phyloP scores from a whole-genome alignment of 208 protist genomes.

The Histomonas meleagridis region DNA sequence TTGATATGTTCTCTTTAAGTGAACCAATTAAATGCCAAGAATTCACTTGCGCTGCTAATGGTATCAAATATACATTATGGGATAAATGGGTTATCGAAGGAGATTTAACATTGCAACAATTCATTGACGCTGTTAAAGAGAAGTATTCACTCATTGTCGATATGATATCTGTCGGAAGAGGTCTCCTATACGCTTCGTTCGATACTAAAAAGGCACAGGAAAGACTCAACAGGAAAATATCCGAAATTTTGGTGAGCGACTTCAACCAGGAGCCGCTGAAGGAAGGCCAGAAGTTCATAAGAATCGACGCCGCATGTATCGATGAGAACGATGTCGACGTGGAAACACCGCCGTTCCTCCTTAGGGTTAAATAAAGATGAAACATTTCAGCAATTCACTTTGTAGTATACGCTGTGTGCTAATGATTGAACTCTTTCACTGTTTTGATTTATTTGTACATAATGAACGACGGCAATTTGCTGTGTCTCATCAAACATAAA shows the following conservation, averaged over 20 bases:
- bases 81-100: neutral
- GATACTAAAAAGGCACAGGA: neutral
- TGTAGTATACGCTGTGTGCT: too few relatives aligned
- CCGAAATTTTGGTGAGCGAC: neutral
- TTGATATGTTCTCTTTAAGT: neutral
- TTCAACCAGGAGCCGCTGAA: neutral
- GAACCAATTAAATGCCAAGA: neutral
- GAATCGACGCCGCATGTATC: neutral
- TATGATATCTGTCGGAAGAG: neutral
- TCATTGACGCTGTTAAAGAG: neutral
- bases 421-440: too few relatives aligned
- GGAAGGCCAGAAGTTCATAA: neutral
- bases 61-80: neutral
- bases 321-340: neutral
- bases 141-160: neutral
- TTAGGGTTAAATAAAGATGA: too few relatives aligned
- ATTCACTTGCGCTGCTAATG: neutral
- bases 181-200: neutral
- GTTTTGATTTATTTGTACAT: too few relatives aligned
- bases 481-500: too few relatives aligned
- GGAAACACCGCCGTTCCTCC: neutral
- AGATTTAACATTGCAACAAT: neutral
- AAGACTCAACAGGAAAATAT: neutral
- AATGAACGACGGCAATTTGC: too few relatives aligned
- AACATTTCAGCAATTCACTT: too few relatives aligned